These are phyloP conservation scores for Astrothelium macrocarpum DNA, from an alignment of 495 filamentous ascomycete species.

Conservation along the genomic window DNA sequence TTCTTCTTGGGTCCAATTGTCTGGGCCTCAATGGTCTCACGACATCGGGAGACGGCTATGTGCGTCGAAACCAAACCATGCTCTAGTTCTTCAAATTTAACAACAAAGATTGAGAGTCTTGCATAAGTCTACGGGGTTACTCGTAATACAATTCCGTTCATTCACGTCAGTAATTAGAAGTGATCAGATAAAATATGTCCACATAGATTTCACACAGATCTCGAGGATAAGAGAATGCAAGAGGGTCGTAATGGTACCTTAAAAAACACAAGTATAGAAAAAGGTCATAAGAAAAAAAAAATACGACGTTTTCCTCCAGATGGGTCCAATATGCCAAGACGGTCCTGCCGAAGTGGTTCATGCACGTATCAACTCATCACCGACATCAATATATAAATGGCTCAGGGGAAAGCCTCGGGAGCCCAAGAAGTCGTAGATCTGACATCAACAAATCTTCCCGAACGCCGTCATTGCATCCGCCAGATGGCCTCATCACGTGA, in stretches of 20 bases:
- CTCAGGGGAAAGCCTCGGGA: not conserved
- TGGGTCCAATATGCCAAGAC: not conserved
- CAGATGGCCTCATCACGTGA: not conserved
- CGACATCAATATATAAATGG: not conserved
- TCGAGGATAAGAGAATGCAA: not conserved
- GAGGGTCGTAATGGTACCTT: not conserved
- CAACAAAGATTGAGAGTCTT: too few species aligned
- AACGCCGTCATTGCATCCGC: not conserved
- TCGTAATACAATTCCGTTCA: not conserved
- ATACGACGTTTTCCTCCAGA: not conserved
- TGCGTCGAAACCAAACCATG: too few species aligned
- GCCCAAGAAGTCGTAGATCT: not conserved
- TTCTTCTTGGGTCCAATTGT: too few species aligned
- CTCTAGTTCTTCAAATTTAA: too few species aligned
- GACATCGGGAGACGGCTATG: too few species aligned
- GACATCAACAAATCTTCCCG: not conserved
- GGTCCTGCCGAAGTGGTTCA: slow-evolving; percentile 5
- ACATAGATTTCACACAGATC: not conserved
- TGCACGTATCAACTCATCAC: slow-evolving; percentile 1
- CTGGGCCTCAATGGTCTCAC: too few species aligned
- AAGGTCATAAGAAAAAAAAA: not conserved
- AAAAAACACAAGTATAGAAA: not conserved
- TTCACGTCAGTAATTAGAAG: not conserved
- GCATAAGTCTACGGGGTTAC: too few species aligned
- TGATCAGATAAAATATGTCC: not conserved